Base-by-base conservation (phyloP, 2,329 filamentous ascomycete species). In the Ceratocystis destructans region DNA sequence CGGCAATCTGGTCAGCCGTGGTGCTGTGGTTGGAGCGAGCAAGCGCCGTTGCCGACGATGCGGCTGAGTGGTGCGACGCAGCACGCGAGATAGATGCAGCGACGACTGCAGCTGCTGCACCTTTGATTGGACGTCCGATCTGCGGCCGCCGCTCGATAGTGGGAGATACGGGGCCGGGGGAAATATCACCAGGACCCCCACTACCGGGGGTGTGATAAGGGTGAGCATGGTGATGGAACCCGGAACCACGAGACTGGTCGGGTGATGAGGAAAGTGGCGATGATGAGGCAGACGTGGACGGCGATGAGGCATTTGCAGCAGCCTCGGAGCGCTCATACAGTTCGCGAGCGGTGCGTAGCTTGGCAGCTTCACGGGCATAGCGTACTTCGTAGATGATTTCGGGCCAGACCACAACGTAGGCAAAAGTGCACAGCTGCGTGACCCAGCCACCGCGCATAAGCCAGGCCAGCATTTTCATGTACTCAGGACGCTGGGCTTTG, bases 401-500 rank as follows among this genome's bases (percentile, higher is more conserved):
- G 1, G 88, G 86, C 76, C 87, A 87, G 53, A 94, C 88, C 62
- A 93, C 84, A 55, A 97, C 85, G 79, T 94, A 96, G 12, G 88
- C 90, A 74, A 95, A 96, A 0, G 90, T 94, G 69, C 91, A 89
- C 5, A 99, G 81, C 74, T 96, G 92, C 0, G 89, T 96, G 0
- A 96, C 92, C 89, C 94, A 96, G 15, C 90, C 91, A 61, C 90
- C 88, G 50, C 92, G 86, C 78, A 97, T 85, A 7, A 99, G 82
- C 90, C 93, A 99, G 25, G 90, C 91, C 31, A 99, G 79, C 75
- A 97, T 96, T 44, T 89, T 84, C 75, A 97, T 87, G 74, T 96
- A 99, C 1, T 87, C 86, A 5, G 87, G 86, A 55, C 93, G 88
- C 28, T 68, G 62, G 71, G 90, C 88, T 74, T 92, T 91, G 72